Percentiles rank a stretch among this genome's conserved stretches.
Evolutionary conservation across 2,329 filamentous ascomycete genomes (phyloP).

Genomic region (Cladosporium oxysporum): DNA sequence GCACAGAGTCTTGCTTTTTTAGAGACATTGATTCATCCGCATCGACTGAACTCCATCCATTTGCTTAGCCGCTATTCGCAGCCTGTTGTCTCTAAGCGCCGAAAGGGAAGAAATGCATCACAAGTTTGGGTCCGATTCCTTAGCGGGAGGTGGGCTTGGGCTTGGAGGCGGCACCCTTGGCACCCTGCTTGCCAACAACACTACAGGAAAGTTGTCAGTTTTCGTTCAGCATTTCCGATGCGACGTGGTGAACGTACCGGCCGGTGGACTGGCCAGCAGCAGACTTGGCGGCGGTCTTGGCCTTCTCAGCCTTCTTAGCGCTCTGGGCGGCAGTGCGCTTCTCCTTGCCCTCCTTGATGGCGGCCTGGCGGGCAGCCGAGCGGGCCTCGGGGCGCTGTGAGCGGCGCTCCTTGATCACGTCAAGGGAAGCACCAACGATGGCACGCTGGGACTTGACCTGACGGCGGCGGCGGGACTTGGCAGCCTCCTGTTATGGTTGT

Average conservation of each 20-base stretch:
- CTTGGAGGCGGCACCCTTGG: slow-evolving; percentile 87
- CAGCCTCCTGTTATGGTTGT: slow-evolving; percentile 74
- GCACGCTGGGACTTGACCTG: slow-evolving; percentile 98
- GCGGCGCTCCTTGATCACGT: slow-evolving; percentile 99
- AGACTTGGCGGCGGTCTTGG: slow-evolving; percentile 76
- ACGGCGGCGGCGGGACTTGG: slow-evolving; percentile 99
- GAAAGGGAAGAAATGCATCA: slow-evolving; percentile 20
- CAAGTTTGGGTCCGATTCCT: slow-evolving; percentile 9
- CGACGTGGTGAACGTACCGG: slow-evolving; percentile 33
- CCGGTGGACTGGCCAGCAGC: slow-evolving; percentile 76
- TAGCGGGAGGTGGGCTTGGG: slow-evolving; percentile 64
- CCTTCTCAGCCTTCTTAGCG: slow-evolving; percentile 99
- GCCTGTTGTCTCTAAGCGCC: slow-evolving; percentile 20
- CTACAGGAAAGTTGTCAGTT: slow-evolving; percentile 47
- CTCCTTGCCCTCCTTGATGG: slow-evolving; percentile 98
- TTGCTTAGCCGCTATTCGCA: slow-evolving; percentile 16
- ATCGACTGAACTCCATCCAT: slow-evolving; percentile 21
- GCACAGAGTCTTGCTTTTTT: slow-evolving; percentile 15
- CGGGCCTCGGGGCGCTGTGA: slow-evolving; percentile 93
- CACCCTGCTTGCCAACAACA: slow-evolving; percentile 87
- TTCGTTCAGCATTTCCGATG: background rate
- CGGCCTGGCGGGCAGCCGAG: slow-evolving; percentile 80
- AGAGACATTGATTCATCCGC: slow-evolving; percentile 22
- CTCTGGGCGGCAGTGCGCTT: slow-evolving; percentile 88
- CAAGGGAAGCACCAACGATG: slow-evolving; percentile 98